Evolutionary conservation across 257 asterid genomes (phyloP), one percentile per base, ranked within the genome.

Genomic region (Solanum virginianum): DNA sequence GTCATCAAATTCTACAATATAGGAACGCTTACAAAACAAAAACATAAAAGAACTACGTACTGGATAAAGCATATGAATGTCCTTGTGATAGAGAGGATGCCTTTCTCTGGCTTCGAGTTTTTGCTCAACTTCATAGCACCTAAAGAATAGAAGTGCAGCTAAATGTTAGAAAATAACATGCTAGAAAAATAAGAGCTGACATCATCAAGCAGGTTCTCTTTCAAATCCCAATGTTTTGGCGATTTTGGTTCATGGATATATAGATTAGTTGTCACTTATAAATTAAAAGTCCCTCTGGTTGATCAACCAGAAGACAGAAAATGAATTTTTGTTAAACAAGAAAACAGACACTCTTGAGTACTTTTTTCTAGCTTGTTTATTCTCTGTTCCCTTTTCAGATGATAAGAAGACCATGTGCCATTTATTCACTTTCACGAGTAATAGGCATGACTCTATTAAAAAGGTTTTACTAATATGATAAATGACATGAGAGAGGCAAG

Each of bases 111-210:
- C 98, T 43, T 95, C 98, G 17, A 93, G 97, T 85, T 88, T 92
- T 85, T 92, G 92, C 88, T 96, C 98, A 81, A 95, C 91, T 65
- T 95, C 98, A 80, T 95, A 92, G 92, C 98, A 95, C 89, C 99
- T 96, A 59, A 85, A 62, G 82, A 51, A 53, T 77, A 77, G 13
- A 18, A 51, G 63, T 53, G 51, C 63, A 77, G 82, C 20, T 77
- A 77, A 77, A 7, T 26, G 82, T 77, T 26, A 47, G 20, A 49
- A 75, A 74, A 16, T 24, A 77, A 22, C 9, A 26, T 51, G 63
- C 82, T 24, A 51, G 63, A 77, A 77, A 17, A 47, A 53, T 77
- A 77, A 26, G 63, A 77, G 62, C 45, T 16, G 24, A 51, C 63
- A 51, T 71, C 80, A 36, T 71, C 56, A 71, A 71, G 53, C 56